Conservation (phyloP, 306 rosid species). For the Begonia fuchsioides region DNA sequence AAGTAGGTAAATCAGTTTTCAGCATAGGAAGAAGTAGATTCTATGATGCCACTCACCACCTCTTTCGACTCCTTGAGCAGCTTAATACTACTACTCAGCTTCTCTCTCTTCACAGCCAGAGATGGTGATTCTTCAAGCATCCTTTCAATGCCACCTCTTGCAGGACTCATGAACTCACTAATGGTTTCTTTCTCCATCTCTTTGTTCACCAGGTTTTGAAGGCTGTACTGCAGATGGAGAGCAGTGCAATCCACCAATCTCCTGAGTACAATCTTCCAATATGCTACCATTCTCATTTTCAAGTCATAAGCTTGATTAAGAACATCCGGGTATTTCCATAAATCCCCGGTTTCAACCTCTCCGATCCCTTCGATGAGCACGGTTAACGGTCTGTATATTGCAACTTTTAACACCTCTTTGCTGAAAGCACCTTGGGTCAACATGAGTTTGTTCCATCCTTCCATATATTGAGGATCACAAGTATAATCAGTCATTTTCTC, state of each 20-base stretch:
- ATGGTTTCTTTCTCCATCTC: slow-evolving; percentile 9
- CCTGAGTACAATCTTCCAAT: slow-evolving; percentile 13
- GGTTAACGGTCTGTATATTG: background rate
- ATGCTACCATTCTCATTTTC: slow-evolving; percentile 14
- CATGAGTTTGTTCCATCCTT: slow-evolving; percentile 14
- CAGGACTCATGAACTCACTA: slow-evolving; percentile 5
- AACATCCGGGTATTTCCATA: slow-evolving; percentile 10
- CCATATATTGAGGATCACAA: slow-evolving; percentile 5
- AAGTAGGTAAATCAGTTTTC: too few species aligned
- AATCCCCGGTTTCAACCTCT: background rate
- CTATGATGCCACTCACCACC: slow-evolving; percentile 10
- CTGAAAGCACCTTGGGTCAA: background rate
- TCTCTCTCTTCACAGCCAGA: slow-evolving; percentile 9
- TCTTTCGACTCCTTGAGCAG: slow-evolving; percentile 11
- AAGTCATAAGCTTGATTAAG: slow-evolving; percentile 10
- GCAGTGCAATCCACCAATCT: slow-evolving; percentile 15
- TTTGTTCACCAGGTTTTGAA: slow-evolving; percentile 10
- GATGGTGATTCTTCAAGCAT: slow-evolving; percentile 14
- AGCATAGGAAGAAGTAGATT: background rate
- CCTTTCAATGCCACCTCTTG: slow-evolving; percentile 6
- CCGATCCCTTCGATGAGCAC: slow-evolving; percentile 1
- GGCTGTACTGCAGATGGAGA: slow-evolving; percentile 8
- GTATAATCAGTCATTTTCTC: slow-evolving; percentile 13
- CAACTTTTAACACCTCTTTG: background rate
- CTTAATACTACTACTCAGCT: slow-evolving; percentile 11